Conservation (phyloP, 1,284 basidiomycete genomes). For the Trametes pubescens region DNA sequence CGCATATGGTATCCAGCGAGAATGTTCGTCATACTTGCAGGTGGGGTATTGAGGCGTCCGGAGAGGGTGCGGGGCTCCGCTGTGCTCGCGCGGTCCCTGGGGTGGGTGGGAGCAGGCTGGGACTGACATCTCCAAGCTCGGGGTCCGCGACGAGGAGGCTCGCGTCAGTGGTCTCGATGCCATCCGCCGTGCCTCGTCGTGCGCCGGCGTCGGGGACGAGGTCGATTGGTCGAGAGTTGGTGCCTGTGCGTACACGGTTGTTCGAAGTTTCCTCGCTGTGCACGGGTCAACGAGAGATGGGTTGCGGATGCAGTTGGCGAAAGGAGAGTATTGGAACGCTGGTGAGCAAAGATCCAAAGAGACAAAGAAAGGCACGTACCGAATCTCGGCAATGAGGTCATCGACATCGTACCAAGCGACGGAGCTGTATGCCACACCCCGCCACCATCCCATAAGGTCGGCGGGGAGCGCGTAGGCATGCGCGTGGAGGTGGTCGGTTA, state of each 20-base stretch:
- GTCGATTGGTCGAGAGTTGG: conserved; percentile 69
- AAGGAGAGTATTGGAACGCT: background rate
- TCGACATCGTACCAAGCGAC: conserved; percentile 79
- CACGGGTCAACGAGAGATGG: background rate
- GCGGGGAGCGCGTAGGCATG: conserved; percentile 74
- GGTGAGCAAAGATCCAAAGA: background rate
- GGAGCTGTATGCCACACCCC: conserved; percentile 68
- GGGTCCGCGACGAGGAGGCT: conserved; percentile 55
- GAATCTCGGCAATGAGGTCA: conserved; percentile 80
- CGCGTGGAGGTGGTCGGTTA: conserved; percentile 78
- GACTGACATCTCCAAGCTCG: conserved; percentile 52
- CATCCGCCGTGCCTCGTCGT: conserved; percentile 68
- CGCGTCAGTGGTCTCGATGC: conserved; percentile 65
- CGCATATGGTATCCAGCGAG: conserved; percentile 19
- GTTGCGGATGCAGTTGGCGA: too few species aligned
- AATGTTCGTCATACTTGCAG: conserved; percentile 46
- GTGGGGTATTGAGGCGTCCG: conserved; percentile 47
- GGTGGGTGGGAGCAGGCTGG: conserved; percentile 31
- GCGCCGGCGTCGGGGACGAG: conserved; percentile 72
- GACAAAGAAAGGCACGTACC: conserved; percentile 52
- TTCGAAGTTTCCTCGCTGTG: conserved; percentile 74
- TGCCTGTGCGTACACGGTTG: conserved; percentile 76
- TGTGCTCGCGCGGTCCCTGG: conserved; percentile 23
- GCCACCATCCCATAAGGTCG: conserved; percentile 76
- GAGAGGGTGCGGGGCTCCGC: conserved; percentile 12